Percentiles rank a stretch among this genome's conserved stretches.
Conservation (phyloP, 768 basidiomycete genomes). For the Hemileccinum impolitum region DNA sequence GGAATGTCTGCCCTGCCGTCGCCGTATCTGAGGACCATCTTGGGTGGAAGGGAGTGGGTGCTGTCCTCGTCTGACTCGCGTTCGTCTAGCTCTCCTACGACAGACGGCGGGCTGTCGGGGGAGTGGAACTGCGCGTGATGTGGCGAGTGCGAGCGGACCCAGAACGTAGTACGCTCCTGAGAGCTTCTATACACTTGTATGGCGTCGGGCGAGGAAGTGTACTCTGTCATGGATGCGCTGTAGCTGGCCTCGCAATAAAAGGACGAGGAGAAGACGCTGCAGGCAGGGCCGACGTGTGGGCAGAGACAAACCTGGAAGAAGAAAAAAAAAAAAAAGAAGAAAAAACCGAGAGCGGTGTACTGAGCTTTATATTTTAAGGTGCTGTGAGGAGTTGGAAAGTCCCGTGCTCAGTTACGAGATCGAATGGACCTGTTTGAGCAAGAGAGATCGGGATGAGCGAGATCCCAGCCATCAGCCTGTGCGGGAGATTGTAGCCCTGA, state of each 20-base stretch:
- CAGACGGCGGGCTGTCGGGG: slow-evolving; percentile 55
- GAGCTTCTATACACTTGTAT: slow-evolving; percentile 55
- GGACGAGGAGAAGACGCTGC: background rate
- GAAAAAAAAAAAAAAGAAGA: slow-evolving; percentile 10
- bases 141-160: slow-evolving; percentile 51
- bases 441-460: slow-evolving; percentile 21
- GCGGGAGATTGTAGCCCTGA: slow-evolving; percentile 19
- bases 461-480: slow-evolving; percentile 4
- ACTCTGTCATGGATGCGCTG: slow-evolving; percentile 55
- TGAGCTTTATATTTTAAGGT: slow-evolving; percentile 24
- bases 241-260: no score
- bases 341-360: slow-evolving; percentile 1
- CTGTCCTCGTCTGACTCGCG: slow-evolving; percentile 41
- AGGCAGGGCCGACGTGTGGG: no score
- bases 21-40: slow-evolving; percentile 66
- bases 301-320: background rate
- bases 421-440: background rate
- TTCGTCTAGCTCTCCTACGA: slow-evolving; percentile 37
- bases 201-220: slow-evolving; percentile 56
- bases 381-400: slow-evolving; percentile 17
- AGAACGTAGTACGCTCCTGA: slow-evolving; percentile 59
- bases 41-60: slow-evolving; percentile 54
- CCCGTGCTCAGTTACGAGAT: slow-evolving; percentile 29
- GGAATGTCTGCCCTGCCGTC: slow-evolving; percentile 65
- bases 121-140: slow-evolving; percentile 43